A percentile compares a stretch with the other conserved stretches of the same genome.
Evolutionary conservation across 257 asterid species (phyloP).

Genomic region (Rauvolfia tetraphylla): DNA sequence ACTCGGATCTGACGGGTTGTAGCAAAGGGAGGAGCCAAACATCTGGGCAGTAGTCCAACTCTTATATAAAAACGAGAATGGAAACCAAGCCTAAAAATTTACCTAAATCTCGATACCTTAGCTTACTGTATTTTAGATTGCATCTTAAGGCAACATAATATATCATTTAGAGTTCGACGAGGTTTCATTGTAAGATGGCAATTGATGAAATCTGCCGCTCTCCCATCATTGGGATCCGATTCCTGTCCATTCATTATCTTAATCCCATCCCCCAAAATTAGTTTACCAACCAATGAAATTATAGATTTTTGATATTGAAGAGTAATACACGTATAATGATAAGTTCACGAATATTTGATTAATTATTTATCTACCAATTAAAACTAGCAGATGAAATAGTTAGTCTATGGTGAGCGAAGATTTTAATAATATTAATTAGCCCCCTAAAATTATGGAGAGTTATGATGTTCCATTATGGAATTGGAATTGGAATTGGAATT

Average conservation of each 20-base stretch:
- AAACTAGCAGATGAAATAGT: neutral
- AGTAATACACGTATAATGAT: neutral
- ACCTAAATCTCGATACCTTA: neutral
- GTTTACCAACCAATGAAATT: slow-evolving; percentile 7
- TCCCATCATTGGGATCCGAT: slow-evolving; percentile 11
- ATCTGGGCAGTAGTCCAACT: too few relatives aligned
- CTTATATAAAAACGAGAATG: too few relatives aligned
- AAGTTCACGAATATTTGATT: neutral
- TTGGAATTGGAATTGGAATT: neutral
- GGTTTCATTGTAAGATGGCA: neutral
- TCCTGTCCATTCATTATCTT: slow-evolving; percentile 1
- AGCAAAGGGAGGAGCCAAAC: too few relatives aligned
- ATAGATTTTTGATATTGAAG: neutral
- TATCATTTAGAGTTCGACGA: neutral
- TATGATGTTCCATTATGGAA: slow-evolving; percentile 3
- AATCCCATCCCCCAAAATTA: neutral
- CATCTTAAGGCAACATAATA: neutral
- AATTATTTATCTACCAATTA: neutral
- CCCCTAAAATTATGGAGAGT: slow-evolving; percentile 1
- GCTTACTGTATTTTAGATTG: neutral
- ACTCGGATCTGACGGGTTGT: too few relatives aligned
- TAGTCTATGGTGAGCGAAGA: neutral
- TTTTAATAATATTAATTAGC: neutral
- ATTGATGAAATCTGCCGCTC: neutral
- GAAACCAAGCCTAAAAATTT: neutral